Evolutionary conservation across 1,284 basidiomycete species (phyloP).

Genomic region (Malassezia psittaci): DNA sequence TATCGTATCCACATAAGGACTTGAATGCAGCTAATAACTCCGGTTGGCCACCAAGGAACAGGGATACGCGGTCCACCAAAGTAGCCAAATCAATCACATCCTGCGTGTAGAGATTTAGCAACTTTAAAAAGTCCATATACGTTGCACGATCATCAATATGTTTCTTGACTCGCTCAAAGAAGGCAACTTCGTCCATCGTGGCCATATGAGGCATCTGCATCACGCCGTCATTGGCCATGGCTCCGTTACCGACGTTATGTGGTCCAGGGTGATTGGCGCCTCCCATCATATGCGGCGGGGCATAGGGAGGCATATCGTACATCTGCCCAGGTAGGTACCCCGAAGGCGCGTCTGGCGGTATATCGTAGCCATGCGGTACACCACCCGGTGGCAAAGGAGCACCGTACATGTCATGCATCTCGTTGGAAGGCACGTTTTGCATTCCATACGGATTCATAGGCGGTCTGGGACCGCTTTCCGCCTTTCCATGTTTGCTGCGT

Average conservation of each 20-base stretch:
- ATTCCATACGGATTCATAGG: constrained; percentile 15
- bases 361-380: constrained; percentile 17
- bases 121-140: constrained; percentile 91
- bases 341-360: constrained; percentile 33
- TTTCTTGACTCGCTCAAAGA: constrained; percentile 87
- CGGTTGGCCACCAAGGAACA: constrained; percentile 66
- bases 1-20: constrained; percentile 66
- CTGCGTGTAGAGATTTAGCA: constrained; percentile 88
- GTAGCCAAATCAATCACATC: constrained; percentile 75
- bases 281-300: constrained; percentile 18
- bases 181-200: constrained; percentile 73
- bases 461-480: constrained; percentile 3
- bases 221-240: not conserved
- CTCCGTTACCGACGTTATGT: not conserved
- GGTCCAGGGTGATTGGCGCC: not conserved
- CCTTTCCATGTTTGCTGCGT: constrained; percentile 35
- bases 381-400: constrained; percentile 1
- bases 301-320: constrained; percentile 16
- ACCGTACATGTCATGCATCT: constrained; percentile 13
- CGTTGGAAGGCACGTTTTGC: constrained; percentile 16
- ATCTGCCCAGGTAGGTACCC: constrained; percentile 19
- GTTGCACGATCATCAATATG: constrained; percentile 71
- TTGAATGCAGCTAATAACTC: constrained; percentile 80
- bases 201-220: constrained; percentile 39
- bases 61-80: constrained; percentile 73